Conservation (phyloP, 306 rosid species). For the Hippophae tibetana region DNA sequence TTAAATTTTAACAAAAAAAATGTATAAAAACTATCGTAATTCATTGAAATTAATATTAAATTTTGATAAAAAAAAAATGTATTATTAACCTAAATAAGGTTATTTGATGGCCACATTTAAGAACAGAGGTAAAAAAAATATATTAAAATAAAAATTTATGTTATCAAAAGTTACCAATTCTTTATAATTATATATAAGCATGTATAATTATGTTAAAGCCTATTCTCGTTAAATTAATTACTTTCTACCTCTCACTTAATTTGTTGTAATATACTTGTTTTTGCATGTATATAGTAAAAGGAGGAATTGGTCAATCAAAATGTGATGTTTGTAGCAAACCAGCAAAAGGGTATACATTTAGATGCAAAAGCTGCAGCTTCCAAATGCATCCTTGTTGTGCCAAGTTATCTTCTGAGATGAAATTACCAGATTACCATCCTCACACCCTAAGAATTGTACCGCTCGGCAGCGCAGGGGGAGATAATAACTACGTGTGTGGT, state of each 20-base stretch:
- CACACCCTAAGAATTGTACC: slow-evolving; percentile 49
- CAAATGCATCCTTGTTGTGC: slow-evolving; percentile 93
- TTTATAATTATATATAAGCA: neutral
- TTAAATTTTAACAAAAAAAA: no score
- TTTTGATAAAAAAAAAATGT: no score
- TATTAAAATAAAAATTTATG: no score
- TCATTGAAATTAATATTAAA: no score
- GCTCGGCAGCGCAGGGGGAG: neutral
- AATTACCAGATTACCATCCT: slow-evolving; percentile 25
- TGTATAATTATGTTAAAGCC: neutral
- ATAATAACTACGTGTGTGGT: slow-evolving; percentile 22
- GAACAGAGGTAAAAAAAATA: no score
- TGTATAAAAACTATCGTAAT: no score
- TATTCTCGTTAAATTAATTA: neutral
- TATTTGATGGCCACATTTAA: no score
- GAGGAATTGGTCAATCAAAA: slow-evolving; percentile 55
- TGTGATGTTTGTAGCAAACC: slow-evolving; percentile 68
- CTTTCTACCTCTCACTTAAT: neutral
- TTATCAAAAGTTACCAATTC: no score
- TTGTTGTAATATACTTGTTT: neutral
- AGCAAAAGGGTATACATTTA: slow-evolving; percentile 54
- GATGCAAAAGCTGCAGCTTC: slow-evolving; percentile 60
- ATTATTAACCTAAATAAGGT: no score
- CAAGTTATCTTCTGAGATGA: slow-evolving; percentile 44
- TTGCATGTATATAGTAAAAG: slow-evolving; percentile 26